Conservation (phyloP, 1,284 basidiomycete species). For the Athelia psychrophila region DNA sequence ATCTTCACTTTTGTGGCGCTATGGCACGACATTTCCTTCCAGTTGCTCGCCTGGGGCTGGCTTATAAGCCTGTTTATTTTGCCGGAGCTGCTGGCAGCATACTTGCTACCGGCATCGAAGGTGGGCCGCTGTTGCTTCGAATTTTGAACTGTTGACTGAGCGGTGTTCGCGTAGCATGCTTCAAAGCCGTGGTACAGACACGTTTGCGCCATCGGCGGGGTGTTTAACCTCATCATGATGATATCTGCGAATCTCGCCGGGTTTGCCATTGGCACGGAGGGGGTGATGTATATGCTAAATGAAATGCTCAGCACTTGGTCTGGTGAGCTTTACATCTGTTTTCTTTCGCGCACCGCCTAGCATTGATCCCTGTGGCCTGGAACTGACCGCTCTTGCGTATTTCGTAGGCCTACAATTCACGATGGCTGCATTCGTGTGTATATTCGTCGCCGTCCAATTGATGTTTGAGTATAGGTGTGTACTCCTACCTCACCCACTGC, state of each 20-base stretch:
- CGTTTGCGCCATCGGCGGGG: conserved; percentile 80
- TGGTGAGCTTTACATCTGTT: no score
- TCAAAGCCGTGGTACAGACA: conserved; percentile 82
- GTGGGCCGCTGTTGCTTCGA: conserved; percentile 44
- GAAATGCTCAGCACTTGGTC: conserved; percentile 65
- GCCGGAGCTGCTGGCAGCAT: conserved; percentile 75
- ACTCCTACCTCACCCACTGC: background rate
- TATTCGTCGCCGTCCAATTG: conserved; percentile 86
- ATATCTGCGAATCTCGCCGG: conserved; percentile 94
- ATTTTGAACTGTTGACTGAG: conserved; percentile 7
- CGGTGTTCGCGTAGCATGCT: conserved; percentile 53
- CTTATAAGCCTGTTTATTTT: conserved; percentile 88
- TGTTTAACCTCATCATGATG: conserved; percentile 88
- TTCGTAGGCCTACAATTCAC: conserved; percentile 67
- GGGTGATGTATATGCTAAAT: conserved; percentile 67
- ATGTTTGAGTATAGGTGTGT: conserved; percentile 91
- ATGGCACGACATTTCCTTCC: conserved; percentile 95
- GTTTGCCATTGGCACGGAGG: conserved; percentile 90
- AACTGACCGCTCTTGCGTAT: background rate
- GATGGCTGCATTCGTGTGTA: conserved; percentile 52
- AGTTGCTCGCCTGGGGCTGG: conserved; percentile 96
- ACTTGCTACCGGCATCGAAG: conserved; percentile 59
- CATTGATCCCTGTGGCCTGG: background rate
- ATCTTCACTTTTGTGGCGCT: conserved; percentile 98
- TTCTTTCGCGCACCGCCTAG: conserved; percentile 2